These are phyloP conservation scores for Petunia axillaris DNA, from an alignment of 257 asterid species.

Conservation along the genomic window DNA sequence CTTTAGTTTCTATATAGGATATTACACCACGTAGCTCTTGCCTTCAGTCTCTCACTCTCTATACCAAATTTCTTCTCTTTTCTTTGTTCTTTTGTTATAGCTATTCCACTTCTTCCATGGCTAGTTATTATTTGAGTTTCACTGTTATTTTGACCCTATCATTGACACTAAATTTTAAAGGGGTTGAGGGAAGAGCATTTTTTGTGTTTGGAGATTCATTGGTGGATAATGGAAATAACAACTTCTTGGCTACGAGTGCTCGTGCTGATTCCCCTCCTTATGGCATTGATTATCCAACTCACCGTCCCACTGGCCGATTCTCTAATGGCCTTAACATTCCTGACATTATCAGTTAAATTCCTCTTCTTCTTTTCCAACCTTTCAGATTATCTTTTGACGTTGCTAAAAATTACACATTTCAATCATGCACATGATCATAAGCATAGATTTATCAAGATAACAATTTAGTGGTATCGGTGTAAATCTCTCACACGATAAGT, in stretches of 20 bases:
- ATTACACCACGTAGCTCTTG: neutral
- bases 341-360: slow-evolving; percentile 61
- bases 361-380: neutral
- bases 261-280: slow-evolving; percentile 82
- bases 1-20: neutral
- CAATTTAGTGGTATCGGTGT: too few relatives aligned
- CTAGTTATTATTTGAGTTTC: slow-evolving; percentile 20
- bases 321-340: slow-evolving; percentile 78
- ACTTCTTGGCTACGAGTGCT: slow-evolving; percentile 65
- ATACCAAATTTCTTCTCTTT: neutral
- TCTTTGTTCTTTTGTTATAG: neutral
- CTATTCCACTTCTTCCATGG: slow-evolving; percentile 38
- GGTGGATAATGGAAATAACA: slow-evolving; percentile 81
- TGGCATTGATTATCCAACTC: slow-evolving; percentile 70
- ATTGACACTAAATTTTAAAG: slow-evolving; percentile 18
- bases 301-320: slow-evolving; percentile 74
- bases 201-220: slow-evolving; percentile 78
- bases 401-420: neutral
- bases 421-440: neutral
- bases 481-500: too few relatives aligned
- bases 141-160: slow-evolving; percentile 24
- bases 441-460: too few relatives aligned
- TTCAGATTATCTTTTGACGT: neutral
- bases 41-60: neutral
- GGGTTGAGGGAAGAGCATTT: slow-evolving; percentile 49